These are phyloP conservation scores for Penicillium egyptiacum DNA, from an alignment of 495 filamentous ascomycete genomes.

Conservation along the genomic window DNA sequence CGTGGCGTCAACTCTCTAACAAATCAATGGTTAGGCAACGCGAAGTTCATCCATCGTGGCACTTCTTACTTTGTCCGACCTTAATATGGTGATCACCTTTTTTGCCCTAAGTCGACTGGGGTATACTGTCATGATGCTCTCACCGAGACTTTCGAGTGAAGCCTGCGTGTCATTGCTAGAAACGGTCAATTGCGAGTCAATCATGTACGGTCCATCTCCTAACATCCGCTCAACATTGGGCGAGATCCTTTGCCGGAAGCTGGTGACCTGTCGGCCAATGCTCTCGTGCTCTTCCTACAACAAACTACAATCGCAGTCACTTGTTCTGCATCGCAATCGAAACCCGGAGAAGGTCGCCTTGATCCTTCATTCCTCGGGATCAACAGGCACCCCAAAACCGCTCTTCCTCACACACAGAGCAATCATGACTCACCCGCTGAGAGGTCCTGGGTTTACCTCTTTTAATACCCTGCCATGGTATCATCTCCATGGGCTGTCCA, in stretches of 20 bases:
- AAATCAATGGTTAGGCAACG: slow-evolving; percentile 24
- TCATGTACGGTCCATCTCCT: slow-evolving; percentile 42
- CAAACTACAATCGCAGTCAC: slow-evolving; percentile 25
- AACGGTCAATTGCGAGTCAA: slow-evolving; percentile 44
- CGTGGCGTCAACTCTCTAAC: not conserved
- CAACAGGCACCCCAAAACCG: slow-evolving; percentile 59
- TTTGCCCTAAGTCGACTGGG: slow-evolving; percentile 60
- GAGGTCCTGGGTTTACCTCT: slow-evolving; percentile 40
- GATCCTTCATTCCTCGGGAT: slow-evolving; percentile 60
- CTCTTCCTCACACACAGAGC: slow-evolving; percentile 42
- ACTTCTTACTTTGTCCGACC: slow-evolving; percentile 53
- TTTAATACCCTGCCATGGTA: slow-evolving; percentile 59
- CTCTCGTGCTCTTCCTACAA: slow-evolving; percentile 18
- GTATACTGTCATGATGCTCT: slow-evolving; percentile 58
- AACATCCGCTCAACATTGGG: slow-evolving; percentile 44
- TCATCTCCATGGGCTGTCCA: slow-evolving; percentile 52
- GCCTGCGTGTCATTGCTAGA: slow-evolving; percentile 55
- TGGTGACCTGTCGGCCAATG: slow-evolving; percentile 37
- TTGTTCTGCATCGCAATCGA: slow-evolving; percentile 36
- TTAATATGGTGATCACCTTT: slow-evolving; percentile 56
- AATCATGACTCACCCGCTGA: slow-evolving; percentile 40
- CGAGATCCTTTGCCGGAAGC: slow-evolving; percentile 38
- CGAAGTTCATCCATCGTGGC: slow-evolving; percentile 46
- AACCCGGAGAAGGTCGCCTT: slow-evolving; percentile 35
- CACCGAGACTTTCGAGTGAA: slow-evolving; percentile 52